Evolutionary conservation across 495 filamentous ascomycete genomes (phyloP).

Genomic region (Penicillium turbatum): DNA sequence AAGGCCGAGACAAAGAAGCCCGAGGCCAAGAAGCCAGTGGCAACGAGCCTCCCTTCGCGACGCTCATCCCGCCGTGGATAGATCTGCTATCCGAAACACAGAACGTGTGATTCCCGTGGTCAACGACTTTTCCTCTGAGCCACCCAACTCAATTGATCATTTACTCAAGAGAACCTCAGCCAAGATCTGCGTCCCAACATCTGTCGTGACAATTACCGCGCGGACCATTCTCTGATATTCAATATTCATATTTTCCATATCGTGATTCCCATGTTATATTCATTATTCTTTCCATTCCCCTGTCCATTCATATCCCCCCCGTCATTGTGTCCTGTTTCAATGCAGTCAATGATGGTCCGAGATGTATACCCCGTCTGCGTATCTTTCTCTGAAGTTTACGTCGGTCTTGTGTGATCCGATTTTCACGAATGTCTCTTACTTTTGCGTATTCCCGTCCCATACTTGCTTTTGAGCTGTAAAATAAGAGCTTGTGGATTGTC

Average conservation of each 20-base stretch:
- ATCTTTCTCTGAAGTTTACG: slow-evolving; percentile 10
- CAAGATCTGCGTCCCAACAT: neutral
- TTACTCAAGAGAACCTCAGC: neutral
- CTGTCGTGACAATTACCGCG: neutral
- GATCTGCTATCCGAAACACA: neutral
- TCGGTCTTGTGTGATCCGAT: neutral
- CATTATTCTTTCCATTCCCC: neutral
- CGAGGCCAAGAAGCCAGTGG: slow-evolving; percentile 18
- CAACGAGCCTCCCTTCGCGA: slow-evolving; percentile 34
- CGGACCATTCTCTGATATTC: neutral
- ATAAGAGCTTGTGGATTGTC: neutral
- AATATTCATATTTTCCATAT: slow-evolving; percentile 6
- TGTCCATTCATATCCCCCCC: slow-evolving; percentile 4
- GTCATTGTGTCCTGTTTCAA: neutral
- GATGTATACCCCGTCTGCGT: slow-evolving; percentile 38
- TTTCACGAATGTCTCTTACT: neutral
- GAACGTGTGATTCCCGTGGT: too few species aligned
- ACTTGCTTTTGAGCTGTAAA: slow-evolving; percentile 4
- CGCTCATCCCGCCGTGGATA: slow-evolving; percentile 39
- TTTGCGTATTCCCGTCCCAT: slow-evolving; percentile 2
- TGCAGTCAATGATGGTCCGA: slow-evolving; percentile 24
- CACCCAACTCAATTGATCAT: neutral
- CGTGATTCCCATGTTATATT: slow-evolving; percentile 7
- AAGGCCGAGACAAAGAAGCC: slow-evolving; percentile 19
- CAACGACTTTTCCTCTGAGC: slow-evolving; percentile 1